Conservation (phyloP, 2,329 filamentous ascomycete species). For the Diaporthe batatas region DNA sequence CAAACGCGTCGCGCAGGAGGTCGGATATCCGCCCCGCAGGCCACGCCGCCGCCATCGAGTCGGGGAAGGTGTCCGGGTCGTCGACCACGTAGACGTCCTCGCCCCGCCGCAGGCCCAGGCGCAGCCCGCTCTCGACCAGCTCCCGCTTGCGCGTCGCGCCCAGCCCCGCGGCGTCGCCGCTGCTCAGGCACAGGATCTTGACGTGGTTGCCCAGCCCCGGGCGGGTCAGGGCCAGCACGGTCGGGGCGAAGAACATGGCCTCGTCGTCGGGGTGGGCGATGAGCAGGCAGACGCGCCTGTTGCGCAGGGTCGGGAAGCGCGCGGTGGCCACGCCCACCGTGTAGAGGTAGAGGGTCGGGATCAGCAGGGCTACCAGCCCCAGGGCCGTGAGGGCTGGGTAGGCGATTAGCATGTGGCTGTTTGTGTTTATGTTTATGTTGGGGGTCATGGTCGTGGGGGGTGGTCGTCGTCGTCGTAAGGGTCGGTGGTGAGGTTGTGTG, state of each 20-base stretch:
- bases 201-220: conserved; percentile 89
- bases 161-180: conserved; percentile 87
- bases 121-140: conserved; percentile 81
- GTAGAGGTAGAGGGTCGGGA: conserved; percentile 67
- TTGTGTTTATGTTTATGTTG: neutral
- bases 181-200: conserved; percentile 93
- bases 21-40: conserved; percentile 76
- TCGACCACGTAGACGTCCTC: conserved; percentile 91
- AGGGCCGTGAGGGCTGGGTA: conserved; percentile 46
- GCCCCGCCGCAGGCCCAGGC: conserved; percentile 79
- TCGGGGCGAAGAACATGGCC: conserved; percentile 98
- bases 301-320: conserved; percentile 75
- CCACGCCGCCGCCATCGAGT: conserved; percentile 89
- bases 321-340: conserved; percentile 60
- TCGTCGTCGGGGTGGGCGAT: conserved; percentile 99
- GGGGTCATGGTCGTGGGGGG: conserved; percentile 4
- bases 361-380: conserved; percentile 54
- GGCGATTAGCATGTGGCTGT: conserved; percentile 43
- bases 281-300: conserved; percentile 90
- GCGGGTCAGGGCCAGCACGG: conserved; percentile 84
- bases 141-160: conserved; percentile 87
- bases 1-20: conserved; percentile 80
- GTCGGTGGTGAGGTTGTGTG: neutral
- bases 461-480: too few species aligned
- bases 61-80: conserved; percentile 80